Evolutionary conservation across 2,329 filamentous ascomycete species (phyloP), one percentile per base, ranked within the genome.

Genomic region (Epichloe sp.): DNA sequence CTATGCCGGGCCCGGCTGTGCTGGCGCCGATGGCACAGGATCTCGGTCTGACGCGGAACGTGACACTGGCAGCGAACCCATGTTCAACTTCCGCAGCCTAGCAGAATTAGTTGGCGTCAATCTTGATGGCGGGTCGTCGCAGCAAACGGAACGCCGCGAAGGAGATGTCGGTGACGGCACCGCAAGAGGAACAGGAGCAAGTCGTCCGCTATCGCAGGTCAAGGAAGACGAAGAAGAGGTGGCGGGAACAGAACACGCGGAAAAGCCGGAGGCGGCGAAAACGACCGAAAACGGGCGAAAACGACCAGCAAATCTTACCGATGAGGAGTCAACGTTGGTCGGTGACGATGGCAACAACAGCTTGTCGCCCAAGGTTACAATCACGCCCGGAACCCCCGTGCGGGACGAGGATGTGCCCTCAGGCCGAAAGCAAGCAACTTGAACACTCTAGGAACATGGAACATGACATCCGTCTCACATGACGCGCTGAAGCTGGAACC

Each of bases 51-150:
- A 73, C 11, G 71, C 72, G 12, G 76, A 80, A 23, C 66, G 71
- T 6, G 76, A 77, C 23, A 71, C 74, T 4, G 72, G 75, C 14
- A 56, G 71, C 50, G 90, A 96, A 62, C 80, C 88, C 3, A 81
- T 95, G 78, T 93, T 95, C 68, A 96, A 95, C 65, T 96, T 96
- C 63, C 77, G 82, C 51, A 95, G 88, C 58, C 71, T 97, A 21
- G 86, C 88, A 2, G 86, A 88, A 55, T 87, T 94, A 64, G 86
- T 96, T 34, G 86, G 83, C 0, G 80, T 80, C 7, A 73, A 78
- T 45, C 68, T 80, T 36, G 77, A 80, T 43, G 65, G 74, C 40
- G 72, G 57, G 7, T 54, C 71, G 0, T 65, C 67, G 1, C 62
- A 61, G 51, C 44, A 55, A 50, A 56, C 64, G 52, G 60, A 60